A percentile compares a stretch with the other conserved stretches of the same genome.
Conservation (phyloP, 352 stramenopile species). For the Phytophthora tubulina region DNA sequence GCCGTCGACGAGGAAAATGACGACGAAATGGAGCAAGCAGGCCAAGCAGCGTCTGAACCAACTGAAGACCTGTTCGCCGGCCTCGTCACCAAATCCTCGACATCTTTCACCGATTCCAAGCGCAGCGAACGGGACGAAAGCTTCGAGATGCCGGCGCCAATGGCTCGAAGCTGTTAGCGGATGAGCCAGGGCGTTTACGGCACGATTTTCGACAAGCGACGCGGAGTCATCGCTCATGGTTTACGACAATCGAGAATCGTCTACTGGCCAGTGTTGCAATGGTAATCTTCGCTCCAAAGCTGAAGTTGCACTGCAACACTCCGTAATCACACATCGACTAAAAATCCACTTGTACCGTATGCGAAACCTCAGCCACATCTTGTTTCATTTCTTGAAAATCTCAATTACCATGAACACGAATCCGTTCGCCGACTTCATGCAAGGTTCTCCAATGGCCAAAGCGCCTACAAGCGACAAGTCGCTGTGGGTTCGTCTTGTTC, state of each 20-base stretch:
- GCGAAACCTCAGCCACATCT: background rate
- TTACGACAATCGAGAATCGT: conserved; percentile 12
- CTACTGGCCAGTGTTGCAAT: conserved; percentile 9
- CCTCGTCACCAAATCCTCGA: conserved; percentile 39
- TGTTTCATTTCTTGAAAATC: conserved; percentile 20
- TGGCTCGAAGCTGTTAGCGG: conserved; percentile 25
- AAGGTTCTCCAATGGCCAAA: conserved; percentile 20
- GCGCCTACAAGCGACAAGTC: conserved; percentile 23
- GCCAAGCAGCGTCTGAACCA: conserved; percentile 25
- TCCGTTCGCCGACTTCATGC: conserved; percentile 36
- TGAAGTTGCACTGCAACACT: conserved; percentile 12
- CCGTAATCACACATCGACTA: conserved; percentile 29
- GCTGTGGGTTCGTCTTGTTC: conserved; percentile 25
- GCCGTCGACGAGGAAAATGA: conserved; percentile 33
- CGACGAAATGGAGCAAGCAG: background rate
- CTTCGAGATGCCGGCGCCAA: background rate
- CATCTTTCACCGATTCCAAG: conserved; percentile 16
- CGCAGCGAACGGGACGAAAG: conserved; percentile 8
- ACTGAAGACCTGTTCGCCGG: conserved; percentile 48
- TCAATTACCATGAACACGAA: conserved; percentile 6
- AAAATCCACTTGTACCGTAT: conserved; percentile 37
- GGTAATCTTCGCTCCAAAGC: conserved; percentile 12
- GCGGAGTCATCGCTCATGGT: background rate
- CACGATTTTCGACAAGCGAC: background rate
- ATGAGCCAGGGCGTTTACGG: conserved; percentile 20